Evolutionary conservation across 495 filamentous ascomycete species (phyloP), one percentile per base, ranked within the genome.

Genomic region (Sabuloglossum arenarium): DNA sequence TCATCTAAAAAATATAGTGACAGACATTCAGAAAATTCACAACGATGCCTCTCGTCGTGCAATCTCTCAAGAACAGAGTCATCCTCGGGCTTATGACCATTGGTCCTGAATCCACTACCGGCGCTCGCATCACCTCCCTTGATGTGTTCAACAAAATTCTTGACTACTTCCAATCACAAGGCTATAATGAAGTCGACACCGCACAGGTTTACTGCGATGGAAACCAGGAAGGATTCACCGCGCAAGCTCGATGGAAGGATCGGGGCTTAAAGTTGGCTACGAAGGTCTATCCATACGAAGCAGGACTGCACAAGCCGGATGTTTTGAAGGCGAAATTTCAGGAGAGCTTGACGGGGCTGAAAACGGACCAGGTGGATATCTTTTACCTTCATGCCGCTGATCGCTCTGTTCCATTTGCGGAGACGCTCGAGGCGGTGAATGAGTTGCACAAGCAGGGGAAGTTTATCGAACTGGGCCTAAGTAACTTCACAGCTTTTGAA

Each of bases 371-470:
- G 51, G 84, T 95, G 0, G 90, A 97, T 64, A 85, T 94, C 52
- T 84, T 85, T 67, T 94, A 94, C 59, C 73, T 95, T 9, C 89
- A 95, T 66, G 87, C 86, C 3, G 74, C 89, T 3, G 88, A 95
- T 66, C 78, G 86, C 8, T 76, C 74, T 0, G 77, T 80, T 3
- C 84, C 84, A 10, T 94, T 93, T 62, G 76, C 78, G 3, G 84
- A 89, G 60, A 90, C 89, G 0, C 75, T 94, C 30, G 72, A 79
- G 57, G 83, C 78, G 39, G 76, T 86, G 57, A 78, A 96, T 66
- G 74, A 87, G 65, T 68, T 93, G 53, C 85, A 94, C 70, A 85
- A 87, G 67, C 78, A 84, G 59, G 88, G 89, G 47, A 94, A 90
- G 62, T 95, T 96, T 64, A 79, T 86, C 19, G 73, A 78, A 55